Base-by-base conservation (phyloP, 495 filamentous ascomycete species). In the Evansstolkia leycettana region DNA sequence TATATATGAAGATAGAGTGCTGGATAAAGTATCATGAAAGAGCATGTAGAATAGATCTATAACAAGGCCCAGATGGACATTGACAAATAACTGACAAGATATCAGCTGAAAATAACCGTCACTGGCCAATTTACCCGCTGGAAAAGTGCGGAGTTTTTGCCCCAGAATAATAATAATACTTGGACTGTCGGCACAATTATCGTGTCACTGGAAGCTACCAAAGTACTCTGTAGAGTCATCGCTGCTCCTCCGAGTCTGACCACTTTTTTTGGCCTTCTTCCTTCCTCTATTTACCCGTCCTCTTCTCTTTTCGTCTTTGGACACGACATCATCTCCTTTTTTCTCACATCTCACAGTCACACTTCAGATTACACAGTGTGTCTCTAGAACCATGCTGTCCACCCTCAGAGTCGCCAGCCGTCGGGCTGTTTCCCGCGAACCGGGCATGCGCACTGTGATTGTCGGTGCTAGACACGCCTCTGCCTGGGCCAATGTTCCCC, bases 401-500 rank as follows among this genome's bases (percentile, higher is more conserved):
- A 66, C 73, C 42, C 52, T 71, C 32, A 65, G 72, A 62, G 51
- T 69, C 41, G 67, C 70, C 44, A 60, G 62, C 61, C 70, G 72
- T 30, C 60, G 70, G 55, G 69, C 60, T 63, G 59, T 56, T 39
- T 41, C 63, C 46, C 58, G 65, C 45, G 47, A 58, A 53, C 57
- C 64, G 43, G 62, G 52, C 50, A 36, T 62, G 49, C 58, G 64
- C 53, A 55, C 53, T 43, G 62, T 70, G 24, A 48, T 72, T 30
- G 47, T 56, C 26, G 75, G 75, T 48, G 56, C 73, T 28, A 74
- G 83, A 62, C 69, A 76, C 44, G 80, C 72, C 43, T 93, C 86
- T 26, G 79, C 82, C 30, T 95, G 87, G 87, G 73, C 82, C 44
- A 80, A 83, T 40, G 84, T 94, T 31, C 80, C 84, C 47, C 84